phyloP scores from a whole-genome alignment of 2,329 filamentous ascomycete genomes.

The Fusarium graminum region DNA sequence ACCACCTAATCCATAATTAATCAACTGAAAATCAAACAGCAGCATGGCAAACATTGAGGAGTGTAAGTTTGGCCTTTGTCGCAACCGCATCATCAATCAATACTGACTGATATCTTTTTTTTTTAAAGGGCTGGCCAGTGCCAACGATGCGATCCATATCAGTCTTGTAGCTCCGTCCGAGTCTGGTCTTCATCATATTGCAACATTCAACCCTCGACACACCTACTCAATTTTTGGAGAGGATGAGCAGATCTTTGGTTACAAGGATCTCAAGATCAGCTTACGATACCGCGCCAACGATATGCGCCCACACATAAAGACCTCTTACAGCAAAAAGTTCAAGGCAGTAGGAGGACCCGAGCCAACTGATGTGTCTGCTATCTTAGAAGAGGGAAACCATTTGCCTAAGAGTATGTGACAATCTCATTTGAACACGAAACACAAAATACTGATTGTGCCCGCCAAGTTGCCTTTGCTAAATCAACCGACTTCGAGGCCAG shows the following conservation, averaged over 20 bases:
- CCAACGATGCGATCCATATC: conserved; percentile 73
- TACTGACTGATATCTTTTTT: conserved; percentile 42
- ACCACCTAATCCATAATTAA: neutral
- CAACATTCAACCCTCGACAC: conserved; percentile 84
- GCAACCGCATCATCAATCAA: conserved; percentile 10
- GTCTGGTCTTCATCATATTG: conserved; percentile 67
- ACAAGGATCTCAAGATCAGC: conserved; percentile 82
- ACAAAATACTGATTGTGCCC: conserved; percentile 27
- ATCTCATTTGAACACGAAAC: conserved; percentile 29
- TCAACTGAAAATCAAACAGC: neutral
- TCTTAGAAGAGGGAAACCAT: conserved; percentile 73
- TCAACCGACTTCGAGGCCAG: conserved; percentile 71
- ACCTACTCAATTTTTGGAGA: conserved; percentile 95
- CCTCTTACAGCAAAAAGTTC: conserved; percentile 80
- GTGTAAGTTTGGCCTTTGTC: conserved; percentile 48
- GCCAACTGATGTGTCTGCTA: conserved; percentile 75
- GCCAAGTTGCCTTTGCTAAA: conserved; percentile 74
- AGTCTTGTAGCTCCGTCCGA: conserved; percentile 67
- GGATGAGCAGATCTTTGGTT: conserved; percentile 92
- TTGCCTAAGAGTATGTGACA: conserved; percentile 72
- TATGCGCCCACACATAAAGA: conserved; percentile 80
- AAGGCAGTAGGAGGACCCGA: conserved; percentile 74
- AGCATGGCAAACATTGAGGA: conserved; percentile 53
- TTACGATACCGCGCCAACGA: conserved; percentile 77
- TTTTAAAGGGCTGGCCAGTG: conserved; percentile 67